Percentiles rank a stretch among this genome's conserved stretches.
Evolutionary conservation across 306 rosid species (phyloP).

Genomic region (Astragalus glycyphyllos): DNA sequence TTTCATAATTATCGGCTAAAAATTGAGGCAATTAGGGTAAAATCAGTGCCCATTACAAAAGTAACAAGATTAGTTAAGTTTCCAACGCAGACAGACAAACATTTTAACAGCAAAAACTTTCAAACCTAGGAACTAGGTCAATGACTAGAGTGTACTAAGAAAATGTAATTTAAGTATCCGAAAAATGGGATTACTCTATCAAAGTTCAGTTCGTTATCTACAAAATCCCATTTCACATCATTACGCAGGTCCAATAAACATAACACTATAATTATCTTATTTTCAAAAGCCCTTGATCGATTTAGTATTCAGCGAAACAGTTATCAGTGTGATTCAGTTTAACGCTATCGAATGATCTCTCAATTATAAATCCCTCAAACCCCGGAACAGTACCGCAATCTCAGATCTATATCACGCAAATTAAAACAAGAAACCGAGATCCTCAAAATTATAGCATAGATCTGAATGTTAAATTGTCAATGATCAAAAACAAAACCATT

Average conservation of each 20-base stretch:
- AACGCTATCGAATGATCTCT: background rate
- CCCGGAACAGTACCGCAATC: background rate
- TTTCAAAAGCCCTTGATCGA: background rate
- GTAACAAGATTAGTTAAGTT: no score
- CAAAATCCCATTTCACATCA: background rate
- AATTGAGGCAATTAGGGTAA: no score
- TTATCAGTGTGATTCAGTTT: background rate
- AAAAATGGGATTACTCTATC: background rate
- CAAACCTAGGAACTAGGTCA: no score
- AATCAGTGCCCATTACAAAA: no score
- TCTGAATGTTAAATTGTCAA: background rate
- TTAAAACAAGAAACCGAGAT: background rate
- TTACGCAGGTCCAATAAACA: background rate
- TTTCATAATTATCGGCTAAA: no score
- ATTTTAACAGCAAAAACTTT: no score
- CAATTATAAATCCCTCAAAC: background rate
- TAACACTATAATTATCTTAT: no score
- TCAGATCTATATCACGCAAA: background rate
- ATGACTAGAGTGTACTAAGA: no score
- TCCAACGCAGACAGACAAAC: no score
- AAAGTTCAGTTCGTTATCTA: background rate
- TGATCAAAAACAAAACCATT: background rate
- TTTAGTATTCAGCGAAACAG: no score
- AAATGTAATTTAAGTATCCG: no score
- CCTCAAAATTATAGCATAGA: conserved; percentile 13